A percentile compares a stretch with the other conserved stretches of the same genome.
phyloP scores from a whole-genome alignment of 345 rosid species.

The Rhodamnia rubescens region DNA sequence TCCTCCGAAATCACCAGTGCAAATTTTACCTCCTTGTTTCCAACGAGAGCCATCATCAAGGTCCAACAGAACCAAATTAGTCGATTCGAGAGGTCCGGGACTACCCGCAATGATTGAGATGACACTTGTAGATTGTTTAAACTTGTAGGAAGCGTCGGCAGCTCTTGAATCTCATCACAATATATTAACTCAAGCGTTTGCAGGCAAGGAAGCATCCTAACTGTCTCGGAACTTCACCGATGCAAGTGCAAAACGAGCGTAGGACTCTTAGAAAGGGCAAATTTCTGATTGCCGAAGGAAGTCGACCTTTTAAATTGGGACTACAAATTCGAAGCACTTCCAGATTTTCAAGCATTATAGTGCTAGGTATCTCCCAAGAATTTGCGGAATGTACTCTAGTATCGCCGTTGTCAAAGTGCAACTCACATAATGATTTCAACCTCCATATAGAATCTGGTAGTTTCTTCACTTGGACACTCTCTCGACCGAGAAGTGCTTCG shows the following conservation, averaged over 20 bases:
- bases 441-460: neutral
- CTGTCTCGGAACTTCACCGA: neutral
- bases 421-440: neutral
- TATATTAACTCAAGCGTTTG: rapidly evolving
- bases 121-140: rapidly evolving
- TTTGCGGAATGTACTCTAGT: neutral
- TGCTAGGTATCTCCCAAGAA: neutral
- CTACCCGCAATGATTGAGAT: neutral
- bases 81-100: neutral
- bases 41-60: rapidly evolving
- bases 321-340: rapidly evolving
- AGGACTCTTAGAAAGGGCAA: neutral
- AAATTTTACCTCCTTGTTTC: neutral
- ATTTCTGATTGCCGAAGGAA: neutral
- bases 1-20: neutral
- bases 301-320: rapidly evolving
- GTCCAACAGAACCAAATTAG: neutral
- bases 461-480: rapidly evolving
- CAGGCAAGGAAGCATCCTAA: neutral
- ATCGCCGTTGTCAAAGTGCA: neutral
- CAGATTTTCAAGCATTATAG: neutral
- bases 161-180: neutral
- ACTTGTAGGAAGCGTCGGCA: neutral
- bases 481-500: neutral
- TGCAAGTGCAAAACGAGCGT: rapidly evolving